Evolutionary conservation across 495 filamentous ascomycete genomes (phyloP).

Genomic region (Poronia punctata): DNA sequence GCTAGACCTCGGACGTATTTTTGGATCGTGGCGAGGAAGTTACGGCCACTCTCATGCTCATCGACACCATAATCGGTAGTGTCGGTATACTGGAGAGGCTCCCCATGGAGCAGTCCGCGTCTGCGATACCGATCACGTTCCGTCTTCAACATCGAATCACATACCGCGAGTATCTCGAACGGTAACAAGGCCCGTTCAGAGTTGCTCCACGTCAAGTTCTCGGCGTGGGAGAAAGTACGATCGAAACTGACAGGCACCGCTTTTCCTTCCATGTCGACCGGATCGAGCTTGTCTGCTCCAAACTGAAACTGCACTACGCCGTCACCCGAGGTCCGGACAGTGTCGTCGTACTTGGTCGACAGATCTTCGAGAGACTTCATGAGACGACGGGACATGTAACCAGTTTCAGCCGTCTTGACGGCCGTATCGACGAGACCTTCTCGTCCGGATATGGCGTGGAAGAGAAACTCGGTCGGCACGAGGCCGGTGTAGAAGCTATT

Average conservation of each 20-base stretch:
- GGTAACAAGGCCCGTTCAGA: conserved; percentile 62
- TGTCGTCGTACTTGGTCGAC: conserved; percentile 85
- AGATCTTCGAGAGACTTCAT: conserved; percentile 98
- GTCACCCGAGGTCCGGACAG: conserved; percentile 79
- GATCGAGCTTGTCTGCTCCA: conserved; percentile 90
- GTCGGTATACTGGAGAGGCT: conserved; percentile 56
- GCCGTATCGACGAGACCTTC: conserved; percentile 99
- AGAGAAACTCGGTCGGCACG: conserved; percentile 84
- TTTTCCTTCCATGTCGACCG: conserved; percentile 93
- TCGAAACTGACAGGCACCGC: conserved; percentile 91
- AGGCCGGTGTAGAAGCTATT: conserved; percentile 98
- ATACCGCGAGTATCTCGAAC: conserved; percentile 61
- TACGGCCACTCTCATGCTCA: conserved; percentile 75
- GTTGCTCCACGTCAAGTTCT: conserved; percentile 73
- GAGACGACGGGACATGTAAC: conserved; percentile 95
- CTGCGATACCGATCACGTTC: conserved; percentile 61
- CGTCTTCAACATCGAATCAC: conserved; percentile 53
- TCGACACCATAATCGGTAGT: conserved; percentile 63
- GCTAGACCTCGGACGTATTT: conserved; percentile 53
- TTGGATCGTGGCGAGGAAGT: conserved; percentile 71
- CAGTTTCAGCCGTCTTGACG: conserved; percentile 97
- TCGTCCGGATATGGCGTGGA: conserved; percentile 96
- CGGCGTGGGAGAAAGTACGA: conserved; percentile 80
- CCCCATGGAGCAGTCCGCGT: conserved; percentile 40
- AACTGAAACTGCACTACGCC: conserved; percentile 94